Percentiles rank a stretch among this genome's conserved stretches.
Evolutionary conservation across 352 stramenopile genomes (phyloP).

Genomic region (Phytophthora quininea): DNA sequence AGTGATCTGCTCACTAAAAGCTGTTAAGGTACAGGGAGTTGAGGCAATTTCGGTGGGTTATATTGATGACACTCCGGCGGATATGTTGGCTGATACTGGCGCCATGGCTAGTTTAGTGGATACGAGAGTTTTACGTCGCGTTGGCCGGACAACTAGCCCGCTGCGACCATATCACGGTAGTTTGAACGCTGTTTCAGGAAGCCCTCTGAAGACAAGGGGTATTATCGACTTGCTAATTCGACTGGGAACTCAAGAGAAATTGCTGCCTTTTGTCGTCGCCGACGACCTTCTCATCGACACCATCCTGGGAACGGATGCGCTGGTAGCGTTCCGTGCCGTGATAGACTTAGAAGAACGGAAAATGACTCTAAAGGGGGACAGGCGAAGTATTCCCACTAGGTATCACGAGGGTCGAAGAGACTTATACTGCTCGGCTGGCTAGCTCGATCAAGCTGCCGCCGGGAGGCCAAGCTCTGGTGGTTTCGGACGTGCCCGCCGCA

Average conservation of each 20-base stretch:
- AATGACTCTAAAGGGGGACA: constrained; percentile 1
- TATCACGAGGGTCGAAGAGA: neutral
- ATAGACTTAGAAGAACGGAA: constrained; percentile 6
- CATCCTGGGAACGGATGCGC: constrained; percentile 2
- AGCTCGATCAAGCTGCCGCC: neutral
- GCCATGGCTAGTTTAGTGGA: neutral
- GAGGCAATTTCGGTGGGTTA: neutral
- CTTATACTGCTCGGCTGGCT: neutral
- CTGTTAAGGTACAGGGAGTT: neutral
- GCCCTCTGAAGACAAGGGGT: neutral
- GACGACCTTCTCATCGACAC: neutral
- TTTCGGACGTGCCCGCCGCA: neutral
- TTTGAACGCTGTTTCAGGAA: constrained; percentile 1
- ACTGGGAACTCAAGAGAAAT: neutral
- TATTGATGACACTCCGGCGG: neutral
- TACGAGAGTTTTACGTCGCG: neutral
- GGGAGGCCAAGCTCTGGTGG: neutral
- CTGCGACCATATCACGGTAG: neutral
- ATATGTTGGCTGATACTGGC: neutral
- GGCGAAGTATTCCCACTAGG: constrained; percentile 11
- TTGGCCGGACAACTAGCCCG: neutral
- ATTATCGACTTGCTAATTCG: constrained; percentile 1
- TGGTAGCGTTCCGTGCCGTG: constrained; percentile 4
- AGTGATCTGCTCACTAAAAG: neutral
- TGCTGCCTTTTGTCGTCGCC: neutral